Conservation (phyloP, 306 rosid genomes). For the Morella rubra region DNA sequence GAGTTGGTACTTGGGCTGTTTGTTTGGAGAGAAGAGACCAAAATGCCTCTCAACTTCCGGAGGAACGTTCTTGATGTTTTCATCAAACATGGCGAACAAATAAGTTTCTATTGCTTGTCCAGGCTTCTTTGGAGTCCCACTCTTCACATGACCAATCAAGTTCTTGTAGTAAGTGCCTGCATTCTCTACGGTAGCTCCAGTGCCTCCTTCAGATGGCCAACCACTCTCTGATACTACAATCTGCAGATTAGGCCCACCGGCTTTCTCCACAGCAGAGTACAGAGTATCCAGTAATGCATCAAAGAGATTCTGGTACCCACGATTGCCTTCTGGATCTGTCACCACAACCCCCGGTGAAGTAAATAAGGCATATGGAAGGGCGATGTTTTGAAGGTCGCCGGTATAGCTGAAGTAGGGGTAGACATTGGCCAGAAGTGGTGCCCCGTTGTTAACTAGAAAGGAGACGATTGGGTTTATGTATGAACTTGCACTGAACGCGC, state of each 20-base stretch:
- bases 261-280: slow-evolving; percentile 58
- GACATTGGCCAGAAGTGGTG: slow-evolving; percentile 70
- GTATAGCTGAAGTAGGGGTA: slow-evolving; percentile 52
- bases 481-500: slow-evolving; percentile 31
- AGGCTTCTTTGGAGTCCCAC: slow-evolving; percentile 55
- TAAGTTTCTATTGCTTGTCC: slow-evolving; percentile 33
- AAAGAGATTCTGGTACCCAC: slow-evolving; percentile 44
- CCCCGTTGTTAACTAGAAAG: slow-evolving; percentile 33
- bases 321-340: slow-evolving; percentile 19
- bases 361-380: slow-evolving; percentile 48
- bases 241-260: slow-evolving; percentile 12
- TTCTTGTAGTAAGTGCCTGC: slow-evolving; percentile 47
- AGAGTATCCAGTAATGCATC: slow-evolving; percentile 54
- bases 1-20: slow-evolving; percentile 41
- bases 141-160: slow-evolving; percentile 45
- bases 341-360: slow-evolving; percentile 31
- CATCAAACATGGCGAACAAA: slow-evolving; percentile 54
- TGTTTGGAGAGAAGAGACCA: slow-evolving; percentile 36
- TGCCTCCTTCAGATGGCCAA: slow-evolving; percentile 65
- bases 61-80: slow-evolving; percentile 12
- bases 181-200: slow-evolving; percentile 29
- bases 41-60: slow-evolving; percentile 36
- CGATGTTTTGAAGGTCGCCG: neutral
- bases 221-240: slow-evolving; percentile 75
- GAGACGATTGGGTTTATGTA: slow-evolving; percentile 40